Evolutionary conservation across 1,139 yeast species (phyloP), one percentile per base, ranked within the genome.

Genomic region (Yamadazyma diddensiae): DNA sequence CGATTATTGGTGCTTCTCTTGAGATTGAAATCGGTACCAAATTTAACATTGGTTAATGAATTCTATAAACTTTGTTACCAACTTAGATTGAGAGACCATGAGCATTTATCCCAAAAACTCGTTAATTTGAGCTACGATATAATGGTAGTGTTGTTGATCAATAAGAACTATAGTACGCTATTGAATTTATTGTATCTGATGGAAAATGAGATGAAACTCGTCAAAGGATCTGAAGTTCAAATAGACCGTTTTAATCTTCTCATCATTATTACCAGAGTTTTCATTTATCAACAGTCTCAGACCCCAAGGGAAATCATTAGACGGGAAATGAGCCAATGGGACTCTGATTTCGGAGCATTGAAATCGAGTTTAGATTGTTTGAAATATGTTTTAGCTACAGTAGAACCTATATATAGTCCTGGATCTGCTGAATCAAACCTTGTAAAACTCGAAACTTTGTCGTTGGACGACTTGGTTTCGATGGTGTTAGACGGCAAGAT

Each of bases 31-130:
- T 57, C 67, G n/a, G 45, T 55, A 3, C 70, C 73, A 10, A 64
- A 57, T 36, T 31, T 63, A 45, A 50, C 50, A 22, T 43, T 65
- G 18, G 55, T 65, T 23, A 65, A 65, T 35, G 74, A 68, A 36
- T 43, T 65, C 28, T 67, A 65, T 47, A 65, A 67, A 41, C 47
- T 67, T 18, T 57, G 61, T 25, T 67, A 66, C 39, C 73, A 65
- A 36, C 39, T 62, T 24, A 38, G 73, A 21, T 45, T 66, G 26
- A 49, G 46, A 29, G 21, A 12, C 14, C 6, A 19, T 4, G 22
- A 21, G n/a, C 26, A 20, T 2, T 19, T 22, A 22, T 21, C 11
- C 17, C 31, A 23, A 27, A 50, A 28, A 30, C 34, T 64, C 30
- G 48, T 50, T 28, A 62, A 59, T 36, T 44, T 63, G 26, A 59